These are phyloP conservation scores for Fusarium abutilonis DNA, from an alignment of 2,329 filamentous ascomycete species.

Conservation along the genomic window DNA sequence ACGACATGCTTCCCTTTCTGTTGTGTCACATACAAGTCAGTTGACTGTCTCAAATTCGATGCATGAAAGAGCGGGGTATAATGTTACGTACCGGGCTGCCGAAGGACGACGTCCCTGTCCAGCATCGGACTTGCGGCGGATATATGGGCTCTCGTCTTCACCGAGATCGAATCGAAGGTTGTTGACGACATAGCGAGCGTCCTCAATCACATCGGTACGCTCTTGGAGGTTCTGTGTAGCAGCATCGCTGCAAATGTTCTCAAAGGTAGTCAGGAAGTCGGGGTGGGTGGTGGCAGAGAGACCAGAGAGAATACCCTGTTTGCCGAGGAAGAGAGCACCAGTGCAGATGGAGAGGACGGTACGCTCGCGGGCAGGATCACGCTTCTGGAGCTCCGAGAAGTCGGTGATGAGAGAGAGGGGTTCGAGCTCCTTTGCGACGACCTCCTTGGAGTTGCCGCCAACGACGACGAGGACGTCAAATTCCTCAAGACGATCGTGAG, in stretches of 20 bases:
- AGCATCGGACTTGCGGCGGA: constrained; percentile 76
- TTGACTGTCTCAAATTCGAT: constrained; percentile 39
- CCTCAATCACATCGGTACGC: constrained; percentile 84
- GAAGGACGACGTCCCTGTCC: constrained; percentile 64
- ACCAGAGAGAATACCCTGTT: constrained; percentile 80
- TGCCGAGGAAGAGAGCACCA: constrained; percentile 79
- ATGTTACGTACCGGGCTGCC: constrained; percentile 64
- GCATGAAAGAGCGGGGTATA: constrained; percentile 41
- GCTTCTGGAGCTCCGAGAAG: constrained; percentile 82
- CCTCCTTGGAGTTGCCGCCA: constrained; percentile 71
- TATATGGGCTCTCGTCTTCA: constrained; percentile 84
- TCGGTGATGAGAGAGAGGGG: constrained; percentile 77
- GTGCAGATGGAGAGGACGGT: constrained; percentile 84
- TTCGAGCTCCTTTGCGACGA: constrained; percentile 74
- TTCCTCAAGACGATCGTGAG: constrained; percentile 75
- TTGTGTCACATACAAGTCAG: constrained; percentile 35
- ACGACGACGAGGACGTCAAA: constrained; percentile 84
- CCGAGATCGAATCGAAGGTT: constrained; percentile 88
- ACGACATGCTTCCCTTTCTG: constrained; percentile 85
- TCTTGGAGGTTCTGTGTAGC: constrained; percentile 75
- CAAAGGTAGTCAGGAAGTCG: constrained; percentile 81
- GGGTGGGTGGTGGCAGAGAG: constrained; percentile 85
- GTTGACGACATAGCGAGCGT: constrained; percentile 86
- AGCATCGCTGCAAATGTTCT: constrained; percentile 81
- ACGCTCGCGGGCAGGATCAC: constrained; percentile 80